Percentiles rank a stretch among this genome's conserved stretches.
phyloP scores from a whole-genome alignment of 2,329 filamentous ascomycete genomes.

The Eurotiales sp. region DNA sequence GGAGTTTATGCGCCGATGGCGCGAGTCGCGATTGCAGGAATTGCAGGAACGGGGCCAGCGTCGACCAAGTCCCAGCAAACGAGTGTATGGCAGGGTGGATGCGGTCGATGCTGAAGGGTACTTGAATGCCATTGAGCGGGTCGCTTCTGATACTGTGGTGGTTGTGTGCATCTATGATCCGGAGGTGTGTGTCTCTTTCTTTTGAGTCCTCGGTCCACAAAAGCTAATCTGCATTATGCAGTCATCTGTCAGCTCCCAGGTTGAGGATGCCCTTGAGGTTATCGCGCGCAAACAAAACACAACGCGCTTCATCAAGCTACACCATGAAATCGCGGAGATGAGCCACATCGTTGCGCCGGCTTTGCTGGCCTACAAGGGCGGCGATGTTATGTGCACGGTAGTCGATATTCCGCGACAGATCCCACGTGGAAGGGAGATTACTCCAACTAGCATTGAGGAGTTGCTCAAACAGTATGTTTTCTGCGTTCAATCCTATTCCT shows the following conservation, averaged over 20 bases:
- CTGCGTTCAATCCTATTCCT: too few relatives aligned
- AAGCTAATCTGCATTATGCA: conserved; percentile 35
- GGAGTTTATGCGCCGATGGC: conserved; percentile 78
- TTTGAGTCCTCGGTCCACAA: too few relatives aligned
- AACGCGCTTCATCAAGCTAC: conserved; percentile 83
- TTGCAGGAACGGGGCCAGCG: conserved; percentile 65
- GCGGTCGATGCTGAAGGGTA: conserved; percentile 87
- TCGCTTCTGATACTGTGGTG: conserved; percentile 73
- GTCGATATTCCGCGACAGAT: conserved; percentile 85
- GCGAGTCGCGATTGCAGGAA: conserved; percentile 73
- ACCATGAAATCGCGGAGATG: conserved; percentile 91
- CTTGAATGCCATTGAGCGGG: conserved; percentile 93
- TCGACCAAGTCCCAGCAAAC: conserved; percentile 70
- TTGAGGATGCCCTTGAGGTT: conserved; percentile 72
- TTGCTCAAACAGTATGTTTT: conserved; percentile 52
- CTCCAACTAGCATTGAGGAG: conserved; percentile 54
- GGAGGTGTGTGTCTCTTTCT: conserved; percentile 58
- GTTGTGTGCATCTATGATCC: conserved; percentile 92
- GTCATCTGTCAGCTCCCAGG: conserved; percentile 73
- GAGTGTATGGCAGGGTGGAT: conserved; percentile 74
- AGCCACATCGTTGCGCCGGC: conserved; percentile 84
- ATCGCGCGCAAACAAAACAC: conserved; percentile 68
- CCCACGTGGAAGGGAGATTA: conserved; percentile 54
- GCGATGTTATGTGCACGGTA: conserved; percentile 85
- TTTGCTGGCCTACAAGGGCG: conserved; percentile 81